Percentiles rank a stretch among this genome's conserved stretches.
These are phyloP conservation scores for Fusarium beomiforme DNA, from an alignment of 2,329 filamentous ascomycete genomes.

Conservation along the genomic window DNA sequence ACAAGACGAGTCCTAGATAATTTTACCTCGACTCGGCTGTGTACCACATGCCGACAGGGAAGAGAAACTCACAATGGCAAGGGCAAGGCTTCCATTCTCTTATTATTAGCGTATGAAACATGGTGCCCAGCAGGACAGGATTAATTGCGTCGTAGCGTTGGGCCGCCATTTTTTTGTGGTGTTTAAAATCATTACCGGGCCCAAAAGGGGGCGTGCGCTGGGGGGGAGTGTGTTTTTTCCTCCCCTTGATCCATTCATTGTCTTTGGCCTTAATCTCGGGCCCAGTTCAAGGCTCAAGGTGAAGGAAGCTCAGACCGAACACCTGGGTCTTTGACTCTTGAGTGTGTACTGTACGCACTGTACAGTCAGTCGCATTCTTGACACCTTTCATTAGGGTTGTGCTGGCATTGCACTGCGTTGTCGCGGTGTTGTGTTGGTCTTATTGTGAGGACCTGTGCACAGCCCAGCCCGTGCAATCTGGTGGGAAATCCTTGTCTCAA, in stretches of 20 bases:
- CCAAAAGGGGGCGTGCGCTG: slow-evolving; percentile 31
- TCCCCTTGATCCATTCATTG: slow-evolving; percentile 36
- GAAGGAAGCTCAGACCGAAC: slow-evolving; percentile 43
- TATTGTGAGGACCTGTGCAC: slow-evolving; percentile 10
- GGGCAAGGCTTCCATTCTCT: slow-evolving; percentile 36
- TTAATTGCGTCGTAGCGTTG: slow-evolving; percentile 38
- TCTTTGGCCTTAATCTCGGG: slow-evolving; percentile 43
- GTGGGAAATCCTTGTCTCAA: slow-evolving; percentile 27
- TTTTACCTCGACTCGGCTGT: slow-evolving; percentile 37
- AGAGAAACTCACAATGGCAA: slow-evolving; percentile 34
- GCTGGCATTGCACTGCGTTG: slow-evolving; percentile 29
- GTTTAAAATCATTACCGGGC: slow-evolving; percentile 31
- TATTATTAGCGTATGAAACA: slow-evolving; percentile 44
- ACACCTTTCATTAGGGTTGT: slow-evolving; percentile 16
- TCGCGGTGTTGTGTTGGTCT: slow-evolving; percentile 18
- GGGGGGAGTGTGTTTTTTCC: slow-evolving; percentile 12
- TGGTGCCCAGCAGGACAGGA: slow-evolving; percentile 35
- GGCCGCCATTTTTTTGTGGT: slow-evolving; percentile 36
- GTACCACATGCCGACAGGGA: slow-evolving; percentile 38
- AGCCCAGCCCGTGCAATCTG: background rate
- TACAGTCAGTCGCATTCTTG: slow-evolving; percentile 34
- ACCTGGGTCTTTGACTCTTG: slow-evolving; percentile 15
- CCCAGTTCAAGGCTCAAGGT: slow-evolving; percentile 37
- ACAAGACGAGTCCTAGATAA: slow-evolving; percentile 32
- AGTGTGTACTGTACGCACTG: slow-evolving; percentile 33